A percentile compares a stretch with the other conserved stretches of the same genome.
These are phyloP conservation scores for Halenospora varia DNA, from an alignment of 495 filamentous ascomycete genomes.

Conservation along the genomic window DNA sequence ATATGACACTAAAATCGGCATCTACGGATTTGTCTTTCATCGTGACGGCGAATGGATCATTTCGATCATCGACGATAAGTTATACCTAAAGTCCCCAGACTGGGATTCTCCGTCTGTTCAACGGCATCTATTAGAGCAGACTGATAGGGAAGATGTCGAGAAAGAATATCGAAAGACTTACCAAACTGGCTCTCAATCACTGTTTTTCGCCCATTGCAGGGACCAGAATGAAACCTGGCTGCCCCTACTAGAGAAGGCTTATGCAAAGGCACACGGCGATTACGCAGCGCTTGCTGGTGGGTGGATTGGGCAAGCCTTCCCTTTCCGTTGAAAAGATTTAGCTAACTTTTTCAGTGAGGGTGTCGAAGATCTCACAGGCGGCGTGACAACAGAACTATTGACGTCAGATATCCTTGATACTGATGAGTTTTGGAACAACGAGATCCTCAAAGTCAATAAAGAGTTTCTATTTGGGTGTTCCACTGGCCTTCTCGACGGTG, in stretches of 20 bases:
- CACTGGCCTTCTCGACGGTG: conserved; percentile 45
- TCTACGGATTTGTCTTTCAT: conserved; percentile 95
- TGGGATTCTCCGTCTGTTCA: conserved; percentile 49
- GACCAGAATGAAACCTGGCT: conserved; percentile 92
- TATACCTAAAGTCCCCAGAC: conserved; percentile 78
- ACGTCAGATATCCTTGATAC: conserved; percentile 83
- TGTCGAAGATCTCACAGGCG: conserved; percentile 90
- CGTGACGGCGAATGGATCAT: conserved; percentile 92
- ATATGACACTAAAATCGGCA: conserved; percentile 72
- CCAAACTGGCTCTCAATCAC: conserved; percentile 67
- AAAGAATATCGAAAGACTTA: conserved; percentile 72
- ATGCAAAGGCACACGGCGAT: conserved; percentile 85
- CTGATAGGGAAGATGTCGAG: conserved; percentile 58
- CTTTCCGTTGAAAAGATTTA: background rate
- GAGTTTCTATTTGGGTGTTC: conserved; percentile 86
- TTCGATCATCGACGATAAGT: conserved; percentile 75
- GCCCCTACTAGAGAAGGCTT: conserved; percentile 90
- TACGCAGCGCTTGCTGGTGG: conserved; percentile 17
- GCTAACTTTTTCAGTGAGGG: conserved; percentile 57
- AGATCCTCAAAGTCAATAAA: conserved; percentile 79
- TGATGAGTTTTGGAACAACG: conserved; percentile 83
- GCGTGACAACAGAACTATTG: conserved; percentile 78
- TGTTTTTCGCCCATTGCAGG: conserved; percentile 85
- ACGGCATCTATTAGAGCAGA: conserved; percentile 38
- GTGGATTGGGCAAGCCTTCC: conserved; percentile 19